phyloP scores from a whole-genome alignment of 2,329 filamentous ascomycete genomes.

The Scopulariopsis brevicaulis region DNA sequence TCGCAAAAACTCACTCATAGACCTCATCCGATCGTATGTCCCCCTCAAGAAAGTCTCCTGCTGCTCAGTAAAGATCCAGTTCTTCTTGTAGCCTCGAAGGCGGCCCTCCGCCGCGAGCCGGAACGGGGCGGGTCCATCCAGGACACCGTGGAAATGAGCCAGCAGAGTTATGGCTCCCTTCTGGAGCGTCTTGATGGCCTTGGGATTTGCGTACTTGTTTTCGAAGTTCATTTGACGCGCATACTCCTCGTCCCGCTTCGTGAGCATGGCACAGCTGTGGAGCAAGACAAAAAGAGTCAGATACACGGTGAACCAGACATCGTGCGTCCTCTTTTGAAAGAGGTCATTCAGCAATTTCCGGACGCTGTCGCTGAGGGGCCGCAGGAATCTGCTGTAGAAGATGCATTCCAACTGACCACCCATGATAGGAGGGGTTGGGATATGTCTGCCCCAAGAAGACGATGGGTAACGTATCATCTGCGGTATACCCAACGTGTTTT shows the following conservation, averaged over 20 bases:
- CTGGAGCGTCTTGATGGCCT: neutral
- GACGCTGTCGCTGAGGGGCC: neutral
- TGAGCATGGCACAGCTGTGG: conserved; percentile 5
- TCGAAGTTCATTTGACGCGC: conserved; percentile 2
- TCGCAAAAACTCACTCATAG: neutral
- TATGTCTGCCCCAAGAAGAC: neutral
- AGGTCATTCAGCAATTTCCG: neutral
- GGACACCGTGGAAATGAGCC: conserved; percentile 1
- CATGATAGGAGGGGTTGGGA: conserved; percentile 4
- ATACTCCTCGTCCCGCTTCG: neutral
- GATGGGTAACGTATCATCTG: neutral
- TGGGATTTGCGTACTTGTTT: neutral
- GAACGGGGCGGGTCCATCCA: neutral
- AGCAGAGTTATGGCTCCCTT: conserved; percentile 2
- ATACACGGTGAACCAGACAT: conserved; percentile 2
- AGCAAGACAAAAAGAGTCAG: conserved; percentile 5
- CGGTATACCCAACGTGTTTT: neutral
- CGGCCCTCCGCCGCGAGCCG: neutral
- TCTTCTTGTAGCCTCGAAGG: neutral
- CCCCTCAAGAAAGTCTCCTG: neutral
- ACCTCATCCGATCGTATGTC: neutral
- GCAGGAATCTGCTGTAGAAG: conserved; percentile 2
- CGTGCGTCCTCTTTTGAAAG: neutral
- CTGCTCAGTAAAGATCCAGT: neutral
- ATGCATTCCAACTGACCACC: conserved; percentile 5